phyloP scores from a whole-genome alignment of 1,139 yeast genomes.

The Suhomyces ambrosiae region DNA sequence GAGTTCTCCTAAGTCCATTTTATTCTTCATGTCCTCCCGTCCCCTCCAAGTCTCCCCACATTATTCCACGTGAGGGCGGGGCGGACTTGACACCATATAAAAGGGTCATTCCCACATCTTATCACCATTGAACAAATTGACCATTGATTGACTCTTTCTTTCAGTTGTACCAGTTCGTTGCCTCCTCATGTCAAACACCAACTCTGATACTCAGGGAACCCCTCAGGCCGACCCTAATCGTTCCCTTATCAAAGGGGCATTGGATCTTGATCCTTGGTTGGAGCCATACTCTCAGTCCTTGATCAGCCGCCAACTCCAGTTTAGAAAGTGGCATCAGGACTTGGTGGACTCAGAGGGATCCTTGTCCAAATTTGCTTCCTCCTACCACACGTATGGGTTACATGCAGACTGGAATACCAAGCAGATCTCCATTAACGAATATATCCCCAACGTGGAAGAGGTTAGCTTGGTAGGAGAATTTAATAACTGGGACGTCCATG shows the following conservation, averaged over 20 bases:
- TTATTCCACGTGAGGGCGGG: too few species aligned
- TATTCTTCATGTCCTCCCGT: too few species aligned
- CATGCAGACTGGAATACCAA: slow-evolving; percentile 58
- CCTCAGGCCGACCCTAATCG: too few species aligned
- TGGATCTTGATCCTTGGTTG: slow-evolving; percentile 83
- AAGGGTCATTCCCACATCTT: neutral
- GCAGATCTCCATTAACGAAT: slow-evolving; percentile 67
- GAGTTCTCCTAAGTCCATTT: too few species aligned
- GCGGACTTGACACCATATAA: too few species aligned
- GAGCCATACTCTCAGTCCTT: slow-evolving; percentile 70
- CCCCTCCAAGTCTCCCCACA: too few species aligned
- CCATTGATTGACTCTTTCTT: neutral
- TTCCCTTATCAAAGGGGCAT: slow-evolving; percentile 50
- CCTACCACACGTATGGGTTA: slow-evolving; percentile 75
- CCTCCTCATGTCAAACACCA: too few species aligned
- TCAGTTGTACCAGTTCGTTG: too few species aligned
- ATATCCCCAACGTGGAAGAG: slow-evolving; percentile 82
- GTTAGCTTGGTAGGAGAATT: slow-evolving; percentile 89
- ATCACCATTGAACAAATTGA: neutral
- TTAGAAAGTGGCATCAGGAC: slow-evolving; percentile 50
- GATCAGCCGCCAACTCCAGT: slow-evolving; percentile 46
- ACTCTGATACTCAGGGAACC: too few species aligned
- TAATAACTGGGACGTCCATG: slow-evolving; percentile 71
- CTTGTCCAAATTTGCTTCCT: slow-evolving; percentile 51
- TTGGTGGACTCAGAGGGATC: slow-evolving; percentile 52